Evolutionary conservation across 768 basidiomycete species (phyloP), one percentile per base, ranked within the genome.

Genomic region (Hygrocybe coccinea): DNA sequence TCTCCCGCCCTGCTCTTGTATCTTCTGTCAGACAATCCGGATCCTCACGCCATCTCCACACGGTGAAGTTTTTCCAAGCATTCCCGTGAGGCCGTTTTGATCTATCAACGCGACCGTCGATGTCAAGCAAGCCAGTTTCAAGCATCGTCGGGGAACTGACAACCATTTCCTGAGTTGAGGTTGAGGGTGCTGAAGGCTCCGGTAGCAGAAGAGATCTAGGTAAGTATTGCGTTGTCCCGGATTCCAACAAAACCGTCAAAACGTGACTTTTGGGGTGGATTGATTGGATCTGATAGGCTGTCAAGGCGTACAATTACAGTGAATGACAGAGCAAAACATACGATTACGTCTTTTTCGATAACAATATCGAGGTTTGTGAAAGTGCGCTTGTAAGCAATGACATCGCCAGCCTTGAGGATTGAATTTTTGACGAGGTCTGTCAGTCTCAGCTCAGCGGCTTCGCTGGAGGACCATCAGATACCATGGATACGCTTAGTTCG

Each of bases 321-420:
- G 12, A 34, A 52, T 17, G 50, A 24, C 25, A 19, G 21, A 25
- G 47, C 41, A n/a, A 22, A 38, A 60, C 76, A 53, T 59, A 82
- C 82, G 39, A 84, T 68, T 34, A 73, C 66, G 58, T 85, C 83
- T 61, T 83, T 84, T 66, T 82, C 79, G n/a, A 84, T 69, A 1
- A 65, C 55, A 12, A 78, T 29, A 46, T 69, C 65, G 7, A 73
- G 54, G 2, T 61, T 60, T 0, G 74, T 49, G 60, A 85, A 84
- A n/a, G 69, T 65, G 14, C 82, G 76, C 56, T 69, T 73, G 62
- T 83, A 81, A 2, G 77, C 73, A 11, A 86, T 67, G 5, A 86
- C 66, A 65, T 86, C 84, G 3, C 82, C 82, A 15, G 73, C 73
- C 38, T 72, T 71, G 33, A 84, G 54, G 11, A 81, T 69, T 0